Evolutionary conservation across 2,329 filamentous ascomycete species (phyloP), one percentile per base, ranked within the genome.

Genomic region (Alternaria panax): DNA sequence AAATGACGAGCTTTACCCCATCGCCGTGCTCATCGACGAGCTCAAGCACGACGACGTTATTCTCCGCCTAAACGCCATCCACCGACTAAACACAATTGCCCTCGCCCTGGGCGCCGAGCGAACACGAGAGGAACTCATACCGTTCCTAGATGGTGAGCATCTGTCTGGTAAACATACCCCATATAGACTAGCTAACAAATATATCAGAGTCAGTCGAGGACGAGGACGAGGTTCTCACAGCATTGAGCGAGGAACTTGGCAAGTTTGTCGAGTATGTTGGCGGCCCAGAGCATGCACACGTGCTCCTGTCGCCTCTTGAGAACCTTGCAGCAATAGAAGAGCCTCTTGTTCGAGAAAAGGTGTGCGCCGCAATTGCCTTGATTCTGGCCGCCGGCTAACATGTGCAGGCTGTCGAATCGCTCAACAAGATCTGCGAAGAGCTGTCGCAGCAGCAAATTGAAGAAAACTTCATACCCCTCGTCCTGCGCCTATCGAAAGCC

Each of bases 31-130:
- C 82, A 99, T 99, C 82, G 95, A 99, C 82, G 95, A 99, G 88
- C 87, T 99, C 77, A 99, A 99, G 94, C 95, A 99, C 82, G 95
- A 99, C 80, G 96, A 99, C 86, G 95, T 99, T 72, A 88, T 98
- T 68, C 89, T 99, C 79, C 92, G 95, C 80, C 87, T 99, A 81
- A 99, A 99, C 82, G 95, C 95, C 77, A 99, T 99, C 80, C 94
- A 96, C 83, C 91, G 95, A 76, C 90, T 99, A 66, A 97, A 95
- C 59, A 99, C 95, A 66, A 99, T 99, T 83, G 95, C 96, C 76
- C 89, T 99, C 70, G 95, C 95, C 73, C 85, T 99, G 68, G 95
- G 95, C 76, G 88, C 95, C 65, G 95, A 99, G 84, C 91, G 95
- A 81, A 99, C 95, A 78, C 90, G 95, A 79, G 94, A 99, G 76